Conservation (phyloP, 2,329 filamentous ascomycete genomes). For the Capronia coronata region DNA sequence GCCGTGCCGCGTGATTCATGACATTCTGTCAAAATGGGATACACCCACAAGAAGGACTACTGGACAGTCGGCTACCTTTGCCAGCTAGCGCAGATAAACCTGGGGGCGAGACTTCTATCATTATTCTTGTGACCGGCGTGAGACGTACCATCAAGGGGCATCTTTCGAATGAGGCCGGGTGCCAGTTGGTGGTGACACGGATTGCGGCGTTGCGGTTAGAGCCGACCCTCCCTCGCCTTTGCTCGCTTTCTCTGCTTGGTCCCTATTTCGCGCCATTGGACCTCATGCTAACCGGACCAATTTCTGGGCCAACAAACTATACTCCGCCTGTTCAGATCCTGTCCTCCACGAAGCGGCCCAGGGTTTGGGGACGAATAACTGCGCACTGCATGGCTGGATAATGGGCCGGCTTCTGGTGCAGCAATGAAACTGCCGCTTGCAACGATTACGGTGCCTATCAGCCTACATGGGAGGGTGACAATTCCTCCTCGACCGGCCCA, state of each 20-base stretch:
- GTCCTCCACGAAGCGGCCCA: background rate
- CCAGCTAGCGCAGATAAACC: too few species aligned
- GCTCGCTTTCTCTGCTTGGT: background rate
- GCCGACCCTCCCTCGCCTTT: conserved; percentile 13
- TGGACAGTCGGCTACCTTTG: too few species aligned
- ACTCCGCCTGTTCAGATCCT: background rate
- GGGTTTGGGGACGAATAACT: too few species aligned
- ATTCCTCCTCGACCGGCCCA: too few species aligned
- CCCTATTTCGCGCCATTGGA: background rate
- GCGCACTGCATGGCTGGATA: too few species aligned
- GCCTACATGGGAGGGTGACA: too few species aligned
- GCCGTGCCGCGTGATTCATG: background rate
- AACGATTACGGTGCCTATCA: too few species aligned
- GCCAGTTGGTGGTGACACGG: background rate
- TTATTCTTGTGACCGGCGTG: background rate
- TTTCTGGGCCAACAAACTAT: background rate
- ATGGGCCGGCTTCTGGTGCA: too few species aligned
- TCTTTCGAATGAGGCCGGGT: too few species aligned
- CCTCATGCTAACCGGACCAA: background rate
- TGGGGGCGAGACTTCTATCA: background rate
- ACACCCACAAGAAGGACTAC: too few species aligned
- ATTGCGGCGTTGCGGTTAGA: conserved; percentile 6
- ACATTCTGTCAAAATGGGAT: background rate
- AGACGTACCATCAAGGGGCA: too few species aligned
- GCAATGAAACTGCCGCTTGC: too few species aligned